Base-by-base conservation (phyloP, 2,329 filamentous ascomycete species). In the Endocalyx cinctus region DNA sequence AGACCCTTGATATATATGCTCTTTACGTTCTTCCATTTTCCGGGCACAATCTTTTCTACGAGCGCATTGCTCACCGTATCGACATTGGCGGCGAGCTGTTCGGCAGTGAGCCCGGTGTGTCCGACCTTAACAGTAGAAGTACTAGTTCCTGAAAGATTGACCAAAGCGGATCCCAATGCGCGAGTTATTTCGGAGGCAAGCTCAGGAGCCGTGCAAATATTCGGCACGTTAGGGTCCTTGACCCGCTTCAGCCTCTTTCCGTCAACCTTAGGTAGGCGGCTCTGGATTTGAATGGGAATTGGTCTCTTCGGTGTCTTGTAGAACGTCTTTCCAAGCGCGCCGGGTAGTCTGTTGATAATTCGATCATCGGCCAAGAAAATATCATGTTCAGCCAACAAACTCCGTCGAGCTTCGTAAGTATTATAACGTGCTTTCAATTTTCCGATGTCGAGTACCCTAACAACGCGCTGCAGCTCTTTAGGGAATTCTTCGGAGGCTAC, bases 301-400 rank as follows among this genome's bases (percentile, higher is more conserved):
- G 92, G 92, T 25, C 90, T 76, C 73, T 97, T 97, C 43, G 66
- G 63, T 4, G 82, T 86, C 67, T 88, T 84, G 75, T 92, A 97
- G 62, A 98, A 97, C 2, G 83, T 83, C 69, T 95, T 97, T 50
- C 90, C 92, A 10, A 98, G 78, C 3, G 81, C 69, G 45, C 77
- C 75, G 36, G 89, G 87, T 39, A 97, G 72, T 17, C 71, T 66
- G 57, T 75, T 81, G 54, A 82, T 70, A 50, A 98, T 84, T 30
- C 92, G 75, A 55, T 95, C 86, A 59, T 98, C 92, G 33, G 85
- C 90, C 37, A 98, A 73, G 67, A 98, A 97, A 36, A 97, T 68
- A 58, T 97, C 92, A 62, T 96, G 87, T 60, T 95, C 87, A 27
- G 79, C 69, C 42, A 83, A 76, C 22, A 98, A 75, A 60, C 92